These are phyloP conservation scores for Solanum hybrid DNA, from an alignment of 305 asterid genomes.

Conservation along the genomic window DNA sequence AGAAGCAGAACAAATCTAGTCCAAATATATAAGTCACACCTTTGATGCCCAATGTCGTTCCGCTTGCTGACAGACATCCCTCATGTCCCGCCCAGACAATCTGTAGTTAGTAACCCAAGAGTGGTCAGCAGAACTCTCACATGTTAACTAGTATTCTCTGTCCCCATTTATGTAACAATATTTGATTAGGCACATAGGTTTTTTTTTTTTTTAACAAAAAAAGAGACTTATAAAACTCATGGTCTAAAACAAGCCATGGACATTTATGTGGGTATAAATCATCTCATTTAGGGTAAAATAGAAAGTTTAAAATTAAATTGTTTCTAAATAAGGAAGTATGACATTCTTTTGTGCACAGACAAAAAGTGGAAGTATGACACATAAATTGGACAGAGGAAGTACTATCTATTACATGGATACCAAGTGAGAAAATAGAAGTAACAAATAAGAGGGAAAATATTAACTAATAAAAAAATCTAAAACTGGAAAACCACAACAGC, in stretches of 20 bases:
- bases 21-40: constrained; percentile 30
- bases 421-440: neutral
- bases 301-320: neutral
- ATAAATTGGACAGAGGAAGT: neutral
- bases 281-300: neutral
- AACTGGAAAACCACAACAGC: neutral
- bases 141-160: neutral
- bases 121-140: constrained; percentile 1
- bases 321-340: neutral
- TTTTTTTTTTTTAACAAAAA: neutral
- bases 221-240: neutral
- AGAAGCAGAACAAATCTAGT: neutral
- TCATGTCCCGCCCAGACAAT: constrained; percentile 92
- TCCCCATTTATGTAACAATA: neutral
- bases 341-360: neutral
- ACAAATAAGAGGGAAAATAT: neutral
- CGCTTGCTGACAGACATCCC: constrained; percentile 94
- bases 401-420: neutral
- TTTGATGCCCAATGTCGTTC: constrained; percentile 98
- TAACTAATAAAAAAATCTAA: neutral
- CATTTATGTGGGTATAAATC: neutral
- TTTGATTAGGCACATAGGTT: neutral
- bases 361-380: neutral
- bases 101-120: constrained; percentile 28
- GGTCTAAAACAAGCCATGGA: neutral